Conservation (phyloP, 805 yeast species). For the Hanseniaspora hatyaiensis region DNA sequence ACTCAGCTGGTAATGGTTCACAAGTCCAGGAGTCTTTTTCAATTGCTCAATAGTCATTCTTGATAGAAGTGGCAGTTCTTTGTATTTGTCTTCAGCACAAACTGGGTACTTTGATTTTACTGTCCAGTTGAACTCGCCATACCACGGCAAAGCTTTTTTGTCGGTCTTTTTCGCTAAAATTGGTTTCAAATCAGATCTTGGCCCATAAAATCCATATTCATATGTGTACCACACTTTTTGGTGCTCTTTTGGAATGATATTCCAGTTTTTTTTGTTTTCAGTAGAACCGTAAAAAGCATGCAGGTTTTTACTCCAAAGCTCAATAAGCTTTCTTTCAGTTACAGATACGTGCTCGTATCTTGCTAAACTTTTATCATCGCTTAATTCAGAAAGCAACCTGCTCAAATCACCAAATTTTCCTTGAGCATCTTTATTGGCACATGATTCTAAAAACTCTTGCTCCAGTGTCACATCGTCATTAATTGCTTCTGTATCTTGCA, state of each 20-base stretch:
- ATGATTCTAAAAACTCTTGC: conserved; percentile 13
- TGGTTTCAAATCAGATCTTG: conserved; percentile 45
- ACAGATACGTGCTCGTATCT: background rate
- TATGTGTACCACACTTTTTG: conserved; percentile 50
- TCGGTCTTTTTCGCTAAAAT: too few species aligned
- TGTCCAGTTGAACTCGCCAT: conserved; percentile 31
- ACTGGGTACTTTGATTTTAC: conserved; percentile 52
- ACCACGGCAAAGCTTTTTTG: background rate
- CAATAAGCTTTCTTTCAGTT: conserved; percentile 3
- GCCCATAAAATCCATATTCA: conserved; percentile 62
- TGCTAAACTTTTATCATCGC: background rate
- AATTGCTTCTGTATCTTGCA: conserved; percentile 12
- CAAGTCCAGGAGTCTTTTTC: conserved; percentile 18
- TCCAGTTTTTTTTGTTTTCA: conserved; percentile 42
- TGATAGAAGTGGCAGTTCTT: conserved; percentile 24
- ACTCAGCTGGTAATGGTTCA: conserved; percentile 19
- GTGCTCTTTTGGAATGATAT: conserved; percentile 35
- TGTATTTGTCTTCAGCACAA: conserved; percentile 33
- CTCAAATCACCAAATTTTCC: conserved; percentile 9
- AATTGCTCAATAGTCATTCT: conserved; percentile 24
- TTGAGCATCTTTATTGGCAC: conserved; percentile 1
- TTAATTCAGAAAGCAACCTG: background rate
- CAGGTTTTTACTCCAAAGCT: conserved; percentile 15
- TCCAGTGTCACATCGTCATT: conserved; percentile 11
- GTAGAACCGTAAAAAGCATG: conserved; percentile 24